Percentiles rank a stretch among this genome's conserved stretches.
Evolutionary conservation across 306 rosid species (phyloP).

Genomic region (Cercis canadensis): DNA sequence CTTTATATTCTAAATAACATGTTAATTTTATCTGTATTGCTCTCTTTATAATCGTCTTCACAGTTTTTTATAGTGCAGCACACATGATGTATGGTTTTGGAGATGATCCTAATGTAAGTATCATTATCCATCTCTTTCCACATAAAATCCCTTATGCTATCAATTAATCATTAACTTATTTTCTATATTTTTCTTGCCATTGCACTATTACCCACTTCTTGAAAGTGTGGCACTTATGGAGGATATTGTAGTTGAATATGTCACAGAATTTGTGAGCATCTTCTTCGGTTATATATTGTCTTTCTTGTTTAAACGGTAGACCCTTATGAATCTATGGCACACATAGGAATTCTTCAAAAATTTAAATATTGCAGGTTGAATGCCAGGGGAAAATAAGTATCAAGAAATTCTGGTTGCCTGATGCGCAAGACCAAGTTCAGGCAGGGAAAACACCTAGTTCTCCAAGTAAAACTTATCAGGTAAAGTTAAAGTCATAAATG

Average conservation of each 20-base stretch:
- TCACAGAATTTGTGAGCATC: slow-evolving; percentile 73
- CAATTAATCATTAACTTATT: background rate
- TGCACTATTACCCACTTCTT: slow-evolving; percentile 74
- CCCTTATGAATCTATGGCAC: too few relatives aligned
- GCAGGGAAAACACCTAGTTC: too few relatives aligned
- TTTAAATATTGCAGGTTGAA: too few relatives aligned
- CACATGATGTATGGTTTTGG: slow-evolving; percentile 99
- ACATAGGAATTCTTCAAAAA: too few relatives aligned
- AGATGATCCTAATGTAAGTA: slow-evolving; percentile 85
- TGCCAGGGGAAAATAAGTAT: too few relatives aligned
- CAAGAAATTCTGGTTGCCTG: too few relatives aligned
- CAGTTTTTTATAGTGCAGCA: slow-evolving; percentile 75
- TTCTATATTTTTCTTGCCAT: background rate
- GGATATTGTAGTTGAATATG: slow-evolving; percentile 88
- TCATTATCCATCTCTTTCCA: background rate
- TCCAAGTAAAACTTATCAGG: too few relatives aligned
- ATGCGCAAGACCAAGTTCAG: too few relatives aligned
- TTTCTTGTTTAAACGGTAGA: background rate
- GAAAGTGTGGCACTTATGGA: slow-evolving; percentile 91
- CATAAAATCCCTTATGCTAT: background rate
- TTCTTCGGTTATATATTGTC: background rate
- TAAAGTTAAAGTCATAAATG: too few relatives aligned
- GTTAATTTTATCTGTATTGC: background rate
- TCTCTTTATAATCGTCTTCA: slow-evolving; percentile 4
- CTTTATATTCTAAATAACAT: too few relatives aligned